Evolutionary conservation across 2,329 filamentous ascomycete genomes (phyloP), one percentile per base, ranked within the genome.

Genomic region (Emmonsiellopsis sp.): DNA sequence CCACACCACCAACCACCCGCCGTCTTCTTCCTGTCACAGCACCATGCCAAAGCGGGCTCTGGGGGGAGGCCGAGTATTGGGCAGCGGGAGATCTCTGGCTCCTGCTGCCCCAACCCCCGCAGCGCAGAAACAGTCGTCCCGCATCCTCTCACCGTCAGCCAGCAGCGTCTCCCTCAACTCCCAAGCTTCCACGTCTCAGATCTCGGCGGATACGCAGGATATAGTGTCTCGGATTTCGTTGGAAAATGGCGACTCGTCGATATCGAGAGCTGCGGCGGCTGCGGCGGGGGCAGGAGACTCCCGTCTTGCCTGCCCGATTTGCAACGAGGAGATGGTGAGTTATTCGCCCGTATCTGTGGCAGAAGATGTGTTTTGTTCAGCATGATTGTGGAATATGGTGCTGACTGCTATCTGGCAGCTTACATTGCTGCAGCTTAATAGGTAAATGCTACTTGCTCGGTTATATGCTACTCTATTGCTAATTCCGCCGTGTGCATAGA

Each of bases 281-380:
- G 74, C 82, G 53, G 20, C 20, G 3, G 20, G 20, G 46, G 46
- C 46, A 49, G 46, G 46, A 49, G 81, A 79, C 60, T 81, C 81
- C 59, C 81, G 81, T 69, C 82, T 98, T 55, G 83, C 92, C 53
- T 98, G 93, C 69, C 93, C 93, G n/a, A 98, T 98, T 67, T 98
- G 93, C 72, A 90, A 85, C 62, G 94, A 97, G 73, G 91, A 96
- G 71, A 98, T 98, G 93, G 90, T 93, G 74, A 59, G 74, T 64
- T 45, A 50, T 42, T 13, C 40, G 20, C 34, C n/a, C 16, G 15
- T 50, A 30, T 34, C 5, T 30, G n/a, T 16, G 7, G 26, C 26
- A 9, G 11, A 16, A 10, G 37, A 35, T 30, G 31, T 50, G 15
- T 32, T 43, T 51, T 20, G 8, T 43, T 16, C 15, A 32, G 6